Evolutionary conservation across 495 filamentous ascomycete genomes (phyloP), one percentile per base, ranked within the genome.

Genomic region (Hypoxylon cercidicola): DNA sequence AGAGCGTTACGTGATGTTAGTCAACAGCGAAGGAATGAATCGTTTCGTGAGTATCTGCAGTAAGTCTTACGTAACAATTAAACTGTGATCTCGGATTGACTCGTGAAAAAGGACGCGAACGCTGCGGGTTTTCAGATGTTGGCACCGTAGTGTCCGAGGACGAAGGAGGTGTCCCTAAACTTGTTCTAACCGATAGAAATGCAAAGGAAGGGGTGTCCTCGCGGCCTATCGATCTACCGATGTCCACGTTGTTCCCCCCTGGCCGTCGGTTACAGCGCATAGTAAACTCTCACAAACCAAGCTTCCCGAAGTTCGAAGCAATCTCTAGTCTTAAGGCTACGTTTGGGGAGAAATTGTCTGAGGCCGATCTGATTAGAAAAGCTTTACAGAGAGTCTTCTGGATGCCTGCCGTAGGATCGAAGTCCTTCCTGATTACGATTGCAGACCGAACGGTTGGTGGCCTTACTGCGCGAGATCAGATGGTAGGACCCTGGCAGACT

Each of bases 401-500:
- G 49, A 82, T 99, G 46, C 95, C 95, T 10, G 83, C 92, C 19
- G 95, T 98, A 18, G 95, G 92, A 8, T 97, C 93, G 13, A 98
- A 98, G 78, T 93, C 89, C 7, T 99, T 98, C 82, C 83, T 99
- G 11, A 97, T 99, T 69, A 97, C 95, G 2, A 99, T 98, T 69
- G 93, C 89, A 35, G 95, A 98, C 70, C 86, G 96, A 34, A 91
- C 89, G 40, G 95, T 97, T 40, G 93, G 93, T 56, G 95, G 95
- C 45, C 85, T 97, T 32, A 92, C 90, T 20, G 87, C 89, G 16
- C 85, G 92, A 62, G 95, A 97, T 74, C 95, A 98, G 73, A 94
- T 98, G 89, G 93, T 97, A 63, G 95, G 95, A 8, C 90, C 89
- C 28, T 98, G 93, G 93, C 95, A 99, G 72, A 89, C 89, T n/a